phyloP scores from a whole-genome alignment of 768 basidiomycete species.

The Kwoniella europaea region DNA sequence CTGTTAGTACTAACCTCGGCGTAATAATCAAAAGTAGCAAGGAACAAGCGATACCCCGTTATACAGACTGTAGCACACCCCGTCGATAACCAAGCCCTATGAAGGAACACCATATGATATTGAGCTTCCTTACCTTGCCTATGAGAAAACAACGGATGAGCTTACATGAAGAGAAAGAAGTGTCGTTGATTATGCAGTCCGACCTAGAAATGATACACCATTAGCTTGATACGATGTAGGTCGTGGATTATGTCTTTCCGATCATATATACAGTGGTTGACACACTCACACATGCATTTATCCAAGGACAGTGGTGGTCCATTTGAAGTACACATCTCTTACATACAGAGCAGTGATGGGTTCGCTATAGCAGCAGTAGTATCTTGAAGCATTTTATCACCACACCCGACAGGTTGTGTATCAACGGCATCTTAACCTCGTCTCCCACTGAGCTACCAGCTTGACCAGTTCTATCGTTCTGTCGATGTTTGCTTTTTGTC shows the following conservation, averaged over 20 bases:
- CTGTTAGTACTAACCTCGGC: slow-evolving; percentile 31
- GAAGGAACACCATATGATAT: too few relatives aligned
- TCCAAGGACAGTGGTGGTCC: slow-evolving; percentile 65
- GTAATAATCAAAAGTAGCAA: slow-evolving; percentile 65
- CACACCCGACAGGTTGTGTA: slow-evolving; percentile 43
- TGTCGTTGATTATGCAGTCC: slow-evolving; percentile 94
- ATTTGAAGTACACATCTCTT: slow-evolving; percentile 75
- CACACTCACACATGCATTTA: slow-evolving; percentile 80
- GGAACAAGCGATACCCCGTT: slow-evolving; percentile 69
- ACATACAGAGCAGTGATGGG: slow-evolving; percentile 92
- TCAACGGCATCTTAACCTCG: slow-evolving; percentile 28
- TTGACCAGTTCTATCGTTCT: not conserved
- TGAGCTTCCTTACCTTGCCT: too few relatives aligned
- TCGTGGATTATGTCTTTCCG: not conserved
- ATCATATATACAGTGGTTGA: not conserved
- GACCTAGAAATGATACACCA: slow-evolving; percentile 57
- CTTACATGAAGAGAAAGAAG: slow-evolving; percentile 92
- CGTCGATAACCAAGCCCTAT: slow-evolving; percentile 79
- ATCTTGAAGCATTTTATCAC: slow-evolving; percentile 70
- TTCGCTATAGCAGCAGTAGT: slow-evolving; percentile 66
- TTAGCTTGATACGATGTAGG: not conserved
- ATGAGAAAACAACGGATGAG: too few relatives aligned
- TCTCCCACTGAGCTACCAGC: not conserved
- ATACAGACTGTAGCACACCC: slow-evolving; percentile 68
- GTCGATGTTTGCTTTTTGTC: not conserved